Evolutionary conservation across 2,329 filamentous ascomycete genomes (phyloP).

Genomic region (Colletotrichum tropicicola): DNA sequence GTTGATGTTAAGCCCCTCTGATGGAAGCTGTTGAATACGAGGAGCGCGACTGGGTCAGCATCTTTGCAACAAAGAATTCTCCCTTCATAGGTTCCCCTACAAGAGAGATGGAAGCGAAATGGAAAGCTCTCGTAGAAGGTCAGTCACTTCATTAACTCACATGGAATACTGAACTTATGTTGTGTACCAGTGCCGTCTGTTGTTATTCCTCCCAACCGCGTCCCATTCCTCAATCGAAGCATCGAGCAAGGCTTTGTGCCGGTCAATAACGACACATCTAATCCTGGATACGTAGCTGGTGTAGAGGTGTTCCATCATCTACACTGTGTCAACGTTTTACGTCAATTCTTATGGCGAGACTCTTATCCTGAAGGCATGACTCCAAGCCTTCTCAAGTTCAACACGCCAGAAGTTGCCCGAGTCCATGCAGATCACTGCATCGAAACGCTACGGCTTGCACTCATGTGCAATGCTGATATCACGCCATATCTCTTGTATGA

Average conservation of each 20-base stretch:
- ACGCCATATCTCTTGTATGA: neutral
- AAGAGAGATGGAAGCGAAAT: conserved; percentile 10
- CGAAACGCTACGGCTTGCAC: neutral
- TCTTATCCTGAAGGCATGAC: neutral
- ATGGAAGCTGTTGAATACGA: conserved; percentile 11
- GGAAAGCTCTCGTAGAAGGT: neutral
- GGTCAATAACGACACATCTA: neutral
- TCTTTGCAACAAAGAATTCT: neutral
- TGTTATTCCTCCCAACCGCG: neutral
- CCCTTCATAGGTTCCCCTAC: conserved; percentile 7
- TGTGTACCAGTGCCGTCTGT: neutral
- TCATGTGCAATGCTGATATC: conserved; percentile 2
- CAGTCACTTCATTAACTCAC: neutral
- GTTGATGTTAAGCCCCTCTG: neutral
- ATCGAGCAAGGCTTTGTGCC: neutral
- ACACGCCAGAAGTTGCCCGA: neutral
- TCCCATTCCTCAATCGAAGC: conserved; percentile 1
- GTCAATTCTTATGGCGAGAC: conserved; percentile 8
- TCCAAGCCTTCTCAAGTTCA: neutral
- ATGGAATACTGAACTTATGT: neutral
- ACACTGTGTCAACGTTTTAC: conserved; percentile 2
- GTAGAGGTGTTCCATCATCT: conserved; percentile 10
- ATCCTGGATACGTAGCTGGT: neutral
- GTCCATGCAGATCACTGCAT: conserved; percentile 1
- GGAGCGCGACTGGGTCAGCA: neutral